A percentile compares a stretch with the other conserved stretches of the same genome.
These are phyloP conservation scores for Protomyces inouyei DNA, from an alignment of 1,139 yeast species.

Conservation along the genomic window DNA sequence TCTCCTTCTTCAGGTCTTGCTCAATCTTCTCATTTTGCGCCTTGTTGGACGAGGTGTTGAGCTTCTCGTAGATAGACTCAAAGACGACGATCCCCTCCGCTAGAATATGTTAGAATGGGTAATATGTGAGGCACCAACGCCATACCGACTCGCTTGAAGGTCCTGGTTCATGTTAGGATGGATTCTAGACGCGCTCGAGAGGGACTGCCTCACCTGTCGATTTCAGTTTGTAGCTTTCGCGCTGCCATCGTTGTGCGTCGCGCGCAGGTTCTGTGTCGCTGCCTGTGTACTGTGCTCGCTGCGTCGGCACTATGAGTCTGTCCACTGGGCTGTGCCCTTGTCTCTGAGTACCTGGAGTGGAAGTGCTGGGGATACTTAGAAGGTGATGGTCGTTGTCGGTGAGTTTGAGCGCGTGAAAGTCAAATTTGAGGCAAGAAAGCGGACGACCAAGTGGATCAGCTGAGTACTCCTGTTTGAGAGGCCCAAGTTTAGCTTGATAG, in stretches of 20 bases:
- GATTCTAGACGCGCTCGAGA: not conserved
- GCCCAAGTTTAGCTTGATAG: too few species aligned
- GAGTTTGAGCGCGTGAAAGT: too few species aligned
- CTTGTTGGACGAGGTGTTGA: slow-evolving; percentile 72
- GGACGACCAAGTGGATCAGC: too few species aligned
- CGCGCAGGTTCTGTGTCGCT: not conserved
- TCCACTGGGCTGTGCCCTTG: too few species aligned
- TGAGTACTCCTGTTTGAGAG: too few species aligned
- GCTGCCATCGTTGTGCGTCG: slow-evolving; percentile 50
- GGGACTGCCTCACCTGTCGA: slow-evolving; percentile 58
- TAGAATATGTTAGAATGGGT: not conserved
- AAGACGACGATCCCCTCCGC: slow-evolving; percentile 68
- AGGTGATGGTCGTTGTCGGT: too few species aligned
- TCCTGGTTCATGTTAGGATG: not conserved
- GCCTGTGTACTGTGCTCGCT: too few species aligned
- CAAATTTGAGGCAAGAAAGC: too few species aligned
- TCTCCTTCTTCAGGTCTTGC: slow-evolving; percentile 85
- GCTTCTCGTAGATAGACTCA: slow-evolving; percentile 81
- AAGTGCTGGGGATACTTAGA: too few species aligned
- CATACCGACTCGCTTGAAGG: slow-evolving; percentile 26
- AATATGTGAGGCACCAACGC: not conserved
- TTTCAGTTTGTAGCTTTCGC: slow-evolving; percentile 65
- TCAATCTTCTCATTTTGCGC: slow-evolving; percentile 94
- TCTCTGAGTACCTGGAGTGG: too few species aligned
- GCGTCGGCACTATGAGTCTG: too few species aligned